Conservation (phyloP, 306 rosid genomes). For the Rubus parviflorus region DNA sequence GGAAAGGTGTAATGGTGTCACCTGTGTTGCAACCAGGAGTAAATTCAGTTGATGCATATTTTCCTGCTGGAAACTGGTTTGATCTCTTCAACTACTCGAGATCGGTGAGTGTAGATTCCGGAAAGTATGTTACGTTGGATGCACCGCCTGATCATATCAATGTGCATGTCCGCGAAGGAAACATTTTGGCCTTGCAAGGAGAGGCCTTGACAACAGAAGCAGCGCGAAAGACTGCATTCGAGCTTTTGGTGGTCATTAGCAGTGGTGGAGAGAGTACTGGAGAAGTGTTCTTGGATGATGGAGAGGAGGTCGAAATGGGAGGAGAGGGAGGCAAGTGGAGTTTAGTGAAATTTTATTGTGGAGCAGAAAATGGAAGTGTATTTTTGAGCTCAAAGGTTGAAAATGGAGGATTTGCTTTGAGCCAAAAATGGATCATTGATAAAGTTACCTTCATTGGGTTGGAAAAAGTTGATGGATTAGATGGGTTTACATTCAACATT, state of each 20-base stretch:
- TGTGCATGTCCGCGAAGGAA: constrained; percentile 68
- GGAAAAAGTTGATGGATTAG: constrained; percentile 31
- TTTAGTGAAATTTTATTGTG: constrained; percentile 44
- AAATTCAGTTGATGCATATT: constrained; percentile 63
- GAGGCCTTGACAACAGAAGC: constrained; percentile 57
- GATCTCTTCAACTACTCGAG: constrained; percentile 68
- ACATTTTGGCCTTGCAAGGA: constrained; percentile 73
- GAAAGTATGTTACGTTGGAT: constrained; percentile 49
- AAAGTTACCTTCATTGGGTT: constrained; percentile 63
- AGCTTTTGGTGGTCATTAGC: constrained; percentile 58
- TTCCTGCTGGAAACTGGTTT: constrained; percentile 86
- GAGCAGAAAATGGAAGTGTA: constrained; percentile 19
- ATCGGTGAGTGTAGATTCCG: constrained; percentile 49
- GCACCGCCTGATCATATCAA: constrained; percentile 80
- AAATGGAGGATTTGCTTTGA: constrained; percentile 58
- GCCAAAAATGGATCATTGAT: constrained; percentile 57
- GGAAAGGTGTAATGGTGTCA: constrained; percentile 71
- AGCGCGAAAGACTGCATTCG: constrained; percentile 55
- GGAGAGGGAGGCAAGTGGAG: constrained; percentile 61
- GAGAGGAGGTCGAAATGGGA: constrained; percentile 58
- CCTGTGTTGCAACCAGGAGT: constrained; percentile 64
- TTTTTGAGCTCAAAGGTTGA: constrained; percentile 48
- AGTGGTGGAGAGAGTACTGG: constrained; percentile 44
- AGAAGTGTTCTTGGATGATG: constrained; percentile 75
- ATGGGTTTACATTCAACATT: constrained; percentile 26